phyloP scores from a whole-genome alignment of 2,329 filamentous ascomycete genomes.

The Paraphoma sp. region DNA sequence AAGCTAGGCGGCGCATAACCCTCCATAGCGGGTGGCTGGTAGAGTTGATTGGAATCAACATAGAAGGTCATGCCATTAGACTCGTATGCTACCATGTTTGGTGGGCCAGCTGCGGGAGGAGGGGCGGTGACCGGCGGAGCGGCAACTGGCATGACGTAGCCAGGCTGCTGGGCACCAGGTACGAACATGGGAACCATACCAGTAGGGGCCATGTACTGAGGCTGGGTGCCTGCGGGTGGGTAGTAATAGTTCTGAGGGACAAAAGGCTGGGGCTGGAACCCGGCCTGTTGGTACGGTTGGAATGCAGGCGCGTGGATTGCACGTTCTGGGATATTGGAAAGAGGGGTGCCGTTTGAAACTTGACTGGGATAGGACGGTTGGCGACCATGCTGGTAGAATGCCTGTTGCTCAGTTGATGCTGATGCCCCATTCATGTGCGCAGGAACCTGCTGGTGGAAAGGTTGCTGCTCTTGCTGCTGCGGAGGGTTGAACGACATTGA shows the following conservation, averaged over 20 bases:
- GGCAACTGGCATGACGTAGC: conserved; percentile 49
- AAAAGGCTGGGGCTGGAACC: conserved; percentile 57
- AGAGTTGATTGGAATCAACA: conserved; percentile 78
- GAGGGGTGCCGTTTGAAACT: conserved; percentile 75
- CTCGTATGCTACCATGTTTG: conserved; percentile 77
- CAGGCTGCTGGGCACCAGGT: conserved; percentile 60
- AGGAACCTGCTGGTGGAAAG: conserved; percentile 95
- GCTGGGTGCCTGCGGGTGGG: conserved; percentile 45
- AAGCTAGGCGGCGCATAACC: conserved; percentile 55
- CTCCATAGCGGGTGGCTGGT: conserved; percentile 54
- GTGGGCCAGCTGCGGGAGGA: conserved; percentile 48
- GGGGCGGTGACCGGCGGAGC: conserved; percentile 44
- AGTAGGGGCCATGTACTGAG: conserved; percentile 54
- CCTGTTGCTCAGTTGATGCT: conserved; percentile 53
- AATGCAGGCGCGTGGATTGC: conserved; percentile 91
- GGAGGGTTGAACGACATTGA: conserved; percentile 65
- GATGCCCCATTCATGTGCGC: conserved; percentile 69
- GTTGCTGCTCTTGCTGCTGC: conserved; percentile 75
- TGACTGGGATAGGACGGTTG: conserved; percentile 75
- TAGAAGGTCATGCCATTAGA: conserved; percentile 97
- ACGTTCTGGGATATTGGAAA: conserved; percentile 91
- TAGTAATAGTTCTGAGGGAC: conserved; percentile 69
- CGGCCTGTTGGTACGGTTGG: conserved; percentile 68
- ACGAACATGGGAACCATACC: conserved; percentile 64
- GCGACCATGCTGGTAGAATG: conserved; percentile 67